Conservation (phyloP, 805 yeast genomes). For the Starmerella stellata region DNA sequence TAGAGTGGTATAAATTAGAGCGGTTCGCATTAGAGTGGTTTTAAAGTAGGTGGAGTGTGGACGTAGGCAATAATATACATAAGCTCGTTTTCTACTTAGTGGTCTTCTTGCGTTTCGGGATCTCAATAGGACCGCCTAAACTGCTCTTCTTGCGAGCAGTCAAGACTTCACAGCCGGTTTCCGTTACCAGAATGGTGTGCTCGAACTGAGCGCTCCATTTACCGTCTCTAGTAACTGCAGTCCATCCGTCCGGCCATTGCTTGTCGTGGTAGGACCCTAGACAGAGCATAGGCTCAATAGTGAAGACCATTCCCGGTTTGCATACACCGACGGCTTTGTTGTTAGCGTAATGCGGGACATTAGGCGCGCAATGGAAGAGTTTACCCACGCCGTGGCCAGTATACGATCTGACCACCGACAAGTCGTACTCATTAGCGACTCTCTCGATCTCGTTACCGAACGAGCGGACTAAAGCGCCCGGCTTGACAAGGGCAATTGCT, state of each 20-base stretch:
- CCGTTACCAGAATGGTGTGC: slow-evolving; percentile 83
- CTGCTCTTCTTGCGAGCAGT: slow-evolving; percentile 63
- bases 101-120: slow-evolving; percentile 13
- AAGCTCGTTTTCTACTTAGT: background rate
- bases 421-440: slow-evolving; percentile 58
- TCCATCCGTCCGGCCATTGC: slow-evolving; percentile 97
- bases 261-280: slow-evolving; percentile 64
- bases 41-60: too few species aligned
- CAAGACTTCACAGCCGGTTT: slow-evolving; percentile 77
- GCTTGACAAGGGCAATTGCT: slow-evolving; percentile 74
- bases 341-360: slow-evolving; percentile 81
- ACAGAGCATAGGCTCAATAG: slow-evolving; percentile 94
- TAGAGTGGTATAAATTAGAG: too few species aligned
- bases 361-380: slow-evolving; percentile 81
- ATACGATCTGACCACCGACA: slow-evolving; percentile 77
- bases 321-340: slow-evolving; percentile 87
- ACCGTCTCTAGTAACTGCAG: slow-evolving; percentile 82
- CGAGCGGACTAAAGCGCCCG: slow-evolving; percentile 74
- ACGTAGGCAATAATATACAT: background rate
- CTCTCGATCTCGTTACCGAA: slow-evolving; percentile 77
- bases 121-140: slow-evolving; percentile 62
- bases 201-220: slow-evolving; percentile 78
- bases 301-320: slow-evolving; percentile 90
- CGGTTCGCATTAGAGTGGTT: too few species aligned
- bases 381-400: slow-evolving; percentile 87